A percentile compares a stretch with the other conserved stretches of the same genome.
Conservation (phyloP, 2,329 filamentous ascomycete genomes). For the Neofusicoccum parvum region DNA sequence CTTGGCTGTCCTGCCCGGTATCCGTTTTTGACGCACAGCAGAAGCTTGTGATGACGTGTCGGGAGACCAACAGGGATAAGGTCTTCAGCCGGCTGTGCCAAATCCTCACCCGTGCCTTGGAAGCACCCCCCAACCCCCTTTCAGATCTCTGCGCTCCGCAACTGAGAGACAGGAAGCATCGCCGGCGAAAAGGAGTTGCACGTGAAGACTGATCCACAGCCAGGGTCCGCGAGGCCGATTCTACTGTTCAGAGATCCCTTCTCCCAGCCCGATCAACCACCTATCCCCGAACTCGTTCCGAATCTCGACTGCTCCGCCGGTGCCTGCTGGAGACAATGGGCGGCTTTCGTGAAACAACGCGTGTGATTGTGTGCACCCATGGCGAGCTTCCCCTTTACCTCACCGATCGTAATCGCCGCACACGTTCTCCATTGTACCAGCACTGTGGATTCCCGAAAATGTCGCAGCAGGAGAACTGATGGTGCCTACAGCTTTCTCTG, state of each 20-base stretch:
- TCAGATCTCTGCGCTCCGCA: not conserved
- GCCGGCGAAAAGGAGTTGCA: not conserved
- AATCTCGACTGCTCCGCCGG: not conserved
- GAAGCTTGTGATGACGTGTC: not conserved
- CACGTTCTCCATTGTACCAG: not conserved
- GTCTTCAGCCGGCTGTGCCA: not conserved
- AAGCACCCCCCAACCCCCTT: not conserved
- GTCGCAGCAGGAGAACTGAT: not conserved
- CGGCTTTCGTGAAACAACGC: not conserved
- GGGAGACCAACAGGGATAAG: not conserved
- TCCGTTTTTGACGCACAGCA: not conserved
- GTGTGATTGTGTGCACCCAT: slow-evolving; percentile 15
- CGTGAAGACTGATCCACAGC: not conserved
- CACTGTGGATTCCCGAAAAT: slow-evolving; percentile 12
- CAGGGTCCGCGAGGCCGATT: not conserved
- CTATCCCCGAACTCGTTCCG: slow-evolving; percentile 16
- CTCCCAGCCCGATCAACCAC: slow-evolving; percentile 2
- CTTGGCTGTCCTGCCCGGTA: not conserved
- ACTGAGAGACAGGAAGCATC: not conserved
- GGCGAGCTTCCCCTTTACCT: not conserved
- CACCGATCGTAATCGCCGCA: not conserved
- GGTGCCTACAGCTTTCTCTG: not conserved
- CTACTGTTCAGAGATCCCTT: not conserved
- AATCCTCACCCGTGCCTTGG: not conserved
- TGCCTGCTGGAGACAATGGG: not conserved